Base-by-base conservation (phyloP, 1,284 basidiomycete genomes). In the Coniferiporia sulphurascens region DNA sequence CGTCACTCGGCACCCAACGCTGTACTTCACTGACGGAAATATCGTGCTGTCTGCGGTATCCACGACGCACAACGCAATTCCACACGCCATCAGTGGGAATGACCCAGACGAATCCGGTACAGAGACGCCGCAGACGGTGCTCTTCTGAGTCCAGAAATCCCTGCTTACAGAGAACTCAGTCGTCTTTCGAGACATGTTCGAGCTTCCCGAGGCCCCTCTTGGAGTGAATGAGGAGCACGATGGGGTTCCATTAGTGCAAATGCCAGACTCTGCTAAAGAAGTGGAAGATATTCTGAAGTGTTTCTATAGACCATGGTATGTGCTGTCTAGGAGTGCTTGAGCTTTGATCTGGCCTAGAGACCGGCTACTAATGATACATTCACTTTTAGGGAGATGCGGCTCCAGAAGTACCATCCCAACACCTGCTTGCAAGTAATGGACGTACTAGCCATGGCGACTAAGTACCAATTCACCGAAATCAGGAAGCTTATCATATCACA, bases 381-480 rank as follows among this genome's bases (percentile, higher is more conserved):
- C n/a, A n/a, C 41, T 13, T 43, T 43, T 7, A 12, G 41, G n/a
- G 41, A 43, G n/a, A n/a, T 43, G 10, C n/a, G 27, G 10, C n/a
- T n/a, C 41, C 41, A 43, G 8, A 43, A 13, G n/a, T n/a, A n/a
- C 41, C 41, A 43, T 43, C 41, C 10, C 41, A 7, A 43, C 12
- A 27, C 27, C 5, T 27, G 27, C 27, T 5, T 27, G 27, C 27
- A 27, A 27, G 27, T 43, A 43, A n/a, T 13, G n/a, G 41, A n/a
- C 41, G 8, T 43, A 13, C 41, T 61, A 6, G 41, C 38, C 10
- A 50, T 61, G n/a, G 48, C 60, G 35, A 58, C 48, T 12, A 61
- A 61, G 43, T 61, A 61, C 32, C 48, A 59, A 15, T 21, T 58
- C 9, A n/a, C 32, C 7, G 38, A 35, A 21, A 21, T 61, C 22